These are phyloP conservation scores for Fraxinus americana DNA, from an alignment of 257 asterid species.

Conservation along the genomic window DNA sequence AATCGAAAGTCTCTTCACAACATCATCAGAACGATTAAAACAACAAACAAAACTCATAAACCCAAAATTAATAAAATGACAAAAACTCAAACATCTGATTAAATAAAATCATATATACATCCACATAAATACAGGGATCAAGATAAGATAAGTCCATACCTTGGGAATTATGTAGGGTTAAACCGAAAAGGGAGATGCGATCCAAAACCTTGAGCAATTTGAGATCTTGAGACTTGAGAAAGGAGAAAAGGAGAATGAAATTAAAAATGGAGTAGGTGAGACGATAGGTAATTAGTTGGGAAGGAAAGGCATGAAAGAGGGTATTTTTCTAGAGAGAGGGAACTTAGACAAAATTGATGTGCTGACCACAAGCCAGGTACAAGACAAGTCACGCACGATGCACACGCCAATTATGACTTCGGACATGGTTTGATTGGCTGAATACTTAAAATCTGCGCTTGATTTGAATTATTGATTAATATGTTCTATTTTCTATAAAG, in stretches of 20 bases:
- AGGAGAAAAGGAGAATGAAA: constrained; percentile 12
- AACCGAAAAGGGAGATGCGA: constrained; percentile 13
- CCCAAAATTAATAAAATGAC: constrained; percentile 20
- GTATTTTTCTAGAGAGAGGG: constrained; percentile 19
- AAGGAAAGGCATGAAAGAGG: constrained; percentile 14
- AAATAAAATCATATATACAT: too few relatives aligned
- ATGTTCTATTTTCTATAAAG: too few relatives aligned
- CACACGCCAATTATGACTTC: constrained; percentile 27
- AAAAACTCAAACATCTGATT: constrained; percentile 12
- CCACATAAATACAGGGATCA: neutral
- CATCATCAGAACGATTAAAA: constrained; percentile 9
- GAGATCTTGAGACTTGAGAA: constrained; percentile 25
- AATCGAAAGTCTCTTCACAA: constrained; percentile 17
- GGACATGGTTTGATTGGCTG: neutral
- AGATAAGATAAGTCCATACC: constrained; percentile 26
- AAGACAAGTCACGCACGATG: constrained; percentile 23
- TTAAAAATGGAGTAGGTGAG: constrained; percentile 31
- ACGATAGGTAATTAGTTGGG: constrained; percentile 16
- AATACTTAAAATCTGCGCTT: too few relatives aligned
- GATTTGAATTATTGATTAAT: too few relatives aligned
- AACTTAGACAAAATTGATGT: constrained; percentile 33
- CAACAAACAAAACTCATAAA: constrained; percentile 28
- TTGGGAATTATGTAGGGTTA: constrained; percentile 16
- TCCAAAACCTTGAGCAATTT: constrained; percentile 30
- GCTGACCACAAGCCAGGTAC: constrained; percentile 43